Evolutionary conservation across 1,284 basidiomycete genomes (phyloP).

Genomic region (Ceratobasidium sp.): DNA sequence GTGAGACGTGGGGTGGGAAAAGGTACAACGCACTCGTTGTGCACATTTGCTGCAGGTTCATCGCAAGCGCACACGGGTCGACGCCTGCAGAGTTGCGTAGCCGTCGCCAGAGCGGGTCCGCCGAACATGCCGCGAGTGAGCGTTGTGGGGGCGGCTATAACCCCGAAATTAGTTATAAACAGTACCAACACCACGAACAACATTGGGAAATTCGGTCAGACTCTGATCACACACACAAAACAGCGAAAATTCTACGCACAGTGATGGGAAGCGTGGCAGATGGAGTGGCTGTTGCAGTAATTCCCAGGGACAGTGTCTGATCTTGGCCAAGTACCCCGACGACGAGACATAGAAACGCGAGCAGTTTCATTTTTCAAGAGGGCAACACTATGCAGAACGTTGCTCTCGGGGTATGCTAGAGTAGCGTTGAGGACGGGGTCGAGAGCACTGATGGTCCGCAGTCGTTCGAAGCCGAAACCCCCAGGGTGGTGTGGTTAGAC

Average conservation of each 20-base stretch:
- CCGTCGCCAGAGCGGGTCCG: conserved; percentile 35
- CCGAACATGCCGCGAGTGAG: conserved; percentile 34
- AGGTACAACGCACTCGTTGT: conserved; percentile 29
- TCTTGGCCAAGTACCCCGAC: conserved; percentile 17
- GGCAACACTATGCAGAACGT: not conserved
- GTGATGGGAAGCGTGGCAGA: conserved; percentile 23
- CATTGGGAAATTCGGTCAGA: not conserved
- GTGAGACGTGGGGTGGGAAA: not conserved
- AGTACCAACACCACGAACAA: not conserved
- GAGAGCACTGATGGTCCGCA: conserved; percentile 22
- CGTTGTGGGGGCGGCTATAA: conserved; percentile 26
- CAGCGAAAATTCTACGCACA: not conserved
- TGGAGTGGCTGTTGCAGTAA: conserved; percentile 7
- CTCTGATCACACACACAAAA: not conserved
- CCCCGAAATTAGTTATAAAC: conserved; percentile 1
- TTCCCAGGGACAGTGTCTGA: conserved; percentile 28
- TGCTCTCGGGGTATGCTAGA: too few relatives aligned
- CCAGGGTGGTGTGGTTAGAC: conserved; percentile 16
- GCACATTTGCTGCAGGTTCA: conserved; percentile 28
- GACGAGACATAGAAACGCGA: conserved; percentile 11
- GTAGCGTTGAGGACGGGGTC: too few relatives aligned
- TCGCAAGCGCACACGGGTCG: conserved; percentile 32
- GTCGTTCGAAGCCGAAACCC: not conserved
- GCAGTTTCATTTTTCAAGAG: conserved; percentile 11
- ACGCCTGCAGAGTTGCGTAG: conserved; percentile 18